Evolutionary conservation across 441 rosid genomes (phyloP).

Genomic region (Populus hybrid): DNA sequence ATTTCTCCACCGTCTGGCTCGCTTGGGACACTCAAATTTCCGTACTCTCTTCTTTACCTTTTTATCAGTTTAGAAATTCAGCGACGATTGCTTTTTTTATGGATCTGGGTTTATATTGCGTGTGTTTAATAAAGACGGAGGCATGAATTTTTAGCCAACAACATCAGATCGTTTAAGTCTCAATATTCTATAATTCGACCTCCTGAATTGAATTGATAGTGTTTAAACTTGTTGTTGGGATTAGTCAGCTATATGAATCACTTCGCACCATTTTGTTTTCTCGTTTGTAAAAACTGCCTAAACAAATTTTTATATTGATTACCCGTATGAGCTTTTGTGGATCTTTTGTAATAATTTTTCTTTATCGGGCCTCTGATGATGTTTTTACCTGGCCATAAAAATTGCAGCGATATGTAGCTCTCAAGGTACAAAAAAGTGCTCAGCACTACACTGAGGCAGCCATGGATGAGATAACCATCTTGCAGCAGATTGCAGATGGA

Average conservation of each 20-base stretch:
- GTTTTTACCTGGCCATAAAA: background rate
- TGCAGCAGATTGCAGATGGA: slow-evolving; percentile 67
- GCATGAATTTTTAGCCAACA: background rate
- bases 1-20: slow-evolving; percentile 79
- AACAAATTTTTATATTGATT: background rate
- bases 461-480: slow-evolving; percentile 74
- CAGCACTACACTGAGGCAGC: slow-evolving; percentile 82
- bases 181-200: background rate
- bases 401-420: slow-evolving; percentile 59
- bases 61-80: background rate
- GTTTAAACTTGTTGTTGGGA: background rate
- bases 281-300: background rate
- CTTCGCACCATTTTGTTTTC: background rate
- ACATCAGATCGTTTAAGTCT: background rate
- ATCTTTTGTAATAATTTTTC: background rate
- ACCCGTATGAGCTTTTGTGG: background rate
- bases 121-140: background rate
- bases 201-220: background rate
- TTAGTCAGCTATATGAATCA: background rate
- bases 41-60: slow-evolving; percentile 26
- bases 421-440: slow-evolving; percentile 77
- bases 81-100: background rate
- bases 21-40: slow-evolving; percentile 57
- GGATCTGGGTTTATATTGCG: background rate
- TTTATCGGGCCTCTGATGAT: background rate